Base-by-base conservation (phyloP, 2,329 filamentous ascomycete genomes). In the Cercospora brassicicola region DNA sequence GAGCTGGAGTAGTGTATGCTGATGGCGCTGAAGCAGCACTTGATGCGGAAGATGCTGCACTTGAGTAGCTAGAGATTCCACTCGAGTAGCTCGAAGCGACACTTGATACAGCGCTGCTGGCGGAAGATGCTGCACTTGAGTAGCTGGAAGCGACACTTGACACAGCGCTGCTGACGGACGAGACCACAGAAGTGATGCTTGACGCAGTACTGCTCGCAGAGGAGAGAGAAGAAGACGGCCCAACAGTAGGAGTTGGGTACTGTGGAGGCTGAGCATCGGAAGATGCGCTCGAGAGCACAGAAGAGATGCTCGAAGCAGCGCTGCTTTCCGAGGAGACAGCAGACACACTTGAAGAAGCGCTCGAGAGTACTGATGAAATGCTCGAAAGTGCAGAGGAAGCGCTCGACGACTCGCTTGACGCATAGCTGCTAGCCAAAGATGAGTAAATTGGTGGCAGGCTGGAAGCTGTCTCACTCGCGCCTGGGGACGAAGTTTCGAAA, bases 331-430 rank as follows among this genome's bases (percentile, higher is more conserved):
- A 59, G 28, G 65, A 15, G 2, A 15, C 15, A 8, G 13, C 36
- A 4, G 45, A 56, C n/a, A 13, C 31, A 18, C 48, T 63, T 2
- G 65, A 59, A 11, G 59, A 26, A 20, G 31, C 51, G 26, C 63
- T 67, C 9, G 65, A 63, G 18, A 65, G 9, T 28, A 4, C 65
- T 11, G 64, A 62, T 5, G 68, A 64, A 28, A 62, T 48, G 30
- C 67, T 65, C 26, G 53, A 45, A 30, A 51, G n/a, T 1, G 30
- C 55, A 51, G 39, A 51, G 31, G 42, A 65, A 9, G 30, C 36
- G 11, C 56, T 57, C 13, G 53, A 65, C 1, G 59, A 51, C 20
- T n/a, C 28, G 53, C 53, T 57, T 6, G 59, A 51, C 1, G 42
- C 42, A 20, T 57, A 28, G 61, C 45, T 64, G 20, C 61, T 64